Evolutionary conservation across 2,329 filamentous ascomycete genomes (phyloP).

Genomic region (Aspergillus pseudotamarii): DNA sequence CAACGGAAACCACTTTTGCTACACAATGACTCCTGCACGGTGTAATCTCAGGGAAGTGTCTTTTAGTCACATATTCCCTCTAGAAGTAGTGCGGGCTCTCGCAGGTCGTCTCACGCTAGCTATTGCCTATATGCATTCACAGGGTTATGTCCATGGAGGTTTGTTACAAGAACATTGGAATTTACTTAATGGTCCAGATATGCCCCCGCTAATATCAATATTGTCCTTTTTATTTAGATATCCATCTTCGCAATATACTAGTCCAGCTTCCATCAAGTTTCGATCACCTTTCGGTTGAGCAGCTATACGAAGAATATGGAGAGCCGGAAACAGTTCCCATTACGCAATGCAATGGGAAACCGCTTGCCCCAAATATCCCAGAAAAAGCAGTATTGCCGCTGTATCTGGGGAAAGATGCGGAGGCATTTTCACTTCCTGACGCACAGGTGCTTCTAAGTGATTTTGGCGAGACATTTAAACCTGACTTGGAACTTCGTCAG

Average conservation of each 20-base stretch:
- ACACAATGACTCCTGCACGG: conserved; percentile 26
- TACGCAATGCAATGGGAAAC: conserved; percentile 23
- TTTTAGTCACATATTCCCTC: conserved; percentile 27
- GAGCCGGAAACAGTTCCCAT: conserved; percentile 32
- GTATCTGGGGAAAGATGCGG: conserved; percentile 30
- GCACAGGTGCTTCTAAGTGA: too few species aligned
- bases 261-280: conserved; percentile 27
- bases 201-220: too few species aligned
- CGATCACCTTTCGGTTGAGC: conserved; percentile 32
- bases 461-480: conserved; percentile 20
- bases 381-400: conserved; percentile 28
- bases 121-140: conserved; percentile 29
- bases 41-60: conserved; percentile 33
- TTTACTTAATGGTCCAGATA: too few species aligned
- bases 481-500: conserved; percentile 21
- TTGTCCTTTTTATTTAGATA: background rate
- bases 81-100: conserved; percentile 31
- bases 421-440: conserved; percentile 30
- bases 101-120: conserved; percentile 24
- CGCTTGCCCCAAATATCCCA: conserved; percentile 31
- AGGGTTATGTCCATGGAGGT: conserved; percentile 35
- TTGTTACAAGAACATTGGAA: background rate
- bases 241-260: background rate
- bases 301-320: conserved; percentile 36
- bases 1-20: conserved; percentile 32